A percentile compares a stretch with the other conserved stretches of the same genome.
These are phyloP conservation scores for Chaetomiaceae sp. DNA, from an alignment of 2,329 filamentous ascomycete species.

Conservation along the genomic window DNA sequence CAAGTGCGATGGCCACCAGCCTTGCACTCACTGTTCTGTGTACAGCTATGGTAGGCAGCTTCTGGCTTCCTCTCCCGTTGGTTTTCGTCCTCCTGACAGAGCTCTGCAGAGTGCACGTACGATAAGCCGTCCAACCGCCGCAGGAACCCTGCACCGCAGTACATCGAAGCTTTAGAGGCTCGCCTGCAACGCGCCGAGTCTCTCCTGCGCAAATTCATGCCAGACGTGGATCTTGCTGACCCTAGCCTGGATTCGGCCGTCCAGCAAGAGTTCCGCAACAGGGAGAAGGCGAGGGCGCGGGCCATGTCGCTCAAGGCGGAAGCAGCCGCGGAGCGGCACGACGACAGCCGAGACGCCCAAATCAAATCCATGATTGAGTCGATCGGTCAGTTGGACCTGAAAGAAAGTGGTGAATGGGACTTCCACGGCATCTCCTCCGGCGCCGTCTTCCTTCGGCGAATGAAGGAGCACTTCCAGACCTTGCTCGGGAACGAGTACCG, in stretches of 20 bases:
- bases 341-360: slow-evolving; percentile 58
- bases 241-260: slow-evolving; percentile 73
- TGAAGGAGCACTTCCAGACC: slow-evolving; percentile 81
- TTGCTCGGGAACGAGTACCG: slow-evolving; percentile 61
- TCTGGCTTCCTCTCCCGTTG: slow-evolving; percentile 3
- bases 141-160: slow-evolving; percentile 85
- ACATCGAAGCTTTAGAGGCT: slow-evolving; percentile 82
- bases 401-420: slow-evolving; percentile 88
- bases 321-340: slow-evolving; percentile 22
- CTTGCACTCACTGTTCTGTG: slow-evolving; percentile 91
- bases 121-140: slow-evolving; percentile 90
- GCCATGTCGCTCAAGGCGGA: slow-evolving; percentile 37
- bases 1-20: slow-evolving; percentile 80
- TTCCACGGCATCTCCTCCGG: slow-evolving; percentile 93
- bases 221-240: slow-evolving; percentile 79
- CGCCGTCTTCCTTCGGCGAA: slow-evolving; percentile 75
- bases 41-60: slow-evolving; percentile 83
- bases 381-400: slow-evolving; percentile 83
- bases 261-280: slow-evolving; percentile 59
- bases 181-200: slow-evolving; percentile 78
- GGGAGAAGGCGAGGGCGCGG: slow-evolving; percentile 46
- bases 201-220: slow-evolving; percentile 71
- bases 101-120: slow-evolving; percentile 74
- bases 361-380: slow-evolving; percentile 93
- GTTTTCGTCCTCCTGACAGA: slow-evolving; percentile 22